A percentile compares a stretch with the other conserved stretches of the same genome.
phyloP scores from a whole-genome alignment of 148 eudicot genomes.

The Silene latifolia region DNA sequence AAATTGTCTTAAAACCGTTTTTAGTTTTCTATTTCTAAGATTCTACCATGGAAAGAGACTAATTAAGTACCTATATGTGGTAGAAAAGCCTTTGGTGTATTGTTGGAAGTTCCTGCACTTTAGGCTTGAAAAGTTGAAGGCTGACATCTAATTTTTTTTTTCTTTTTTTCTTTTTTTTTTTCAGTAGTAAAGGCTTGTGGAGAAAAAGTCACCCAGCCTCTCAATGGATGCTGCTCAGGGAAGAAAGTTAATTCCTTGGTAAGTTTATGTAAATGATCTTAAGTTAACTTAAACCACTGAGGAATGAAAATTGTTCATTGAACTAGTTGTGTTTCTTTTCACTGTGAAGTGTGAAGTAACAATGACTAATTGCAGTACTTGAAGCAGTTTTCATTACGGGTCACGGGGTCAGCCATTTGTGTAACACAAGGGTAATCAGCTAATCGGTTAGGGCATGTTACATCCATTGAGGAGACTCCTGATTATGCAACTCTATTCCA shows the following conservation, averaged over 20 bases:
- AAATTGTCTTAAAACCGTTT: background rate
- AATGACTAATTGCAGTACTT: background rate
- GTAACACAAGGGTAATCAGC: background rate
- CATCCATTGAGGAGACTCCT: background rate
- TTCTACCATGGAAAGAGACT: background rate
- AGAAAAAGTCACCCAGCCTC: constrained; percentile 22
- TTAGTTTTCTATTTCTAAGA: background rate
- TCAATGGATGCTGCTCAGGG: constrained; percentile 34
- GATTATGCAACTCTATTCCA: background rate
- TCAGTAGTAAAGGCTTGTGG: constrained; percentile 40
- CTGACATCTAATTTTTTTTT: constrained; percentile 21
- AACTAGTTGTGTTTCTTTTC: background rate
- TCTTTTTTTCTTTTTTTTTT: constrained; percentile 18
- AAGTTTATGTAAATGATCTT: constrained; percentile 9
- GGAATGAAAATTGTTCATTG: background rate
- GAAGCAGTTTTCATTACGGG: background rate
- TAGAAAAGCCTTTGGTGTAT: constrained; percentile 2
- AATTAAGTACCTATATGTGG: background rate
- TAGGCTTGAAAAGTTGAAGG: constrained; percentile 1
- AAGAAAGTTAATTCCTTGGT: constrained; percentile 41
- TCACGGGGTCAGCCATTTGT: background rate
- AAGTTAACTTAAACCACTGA: background rate
- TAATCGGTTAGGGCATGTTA: background rate
- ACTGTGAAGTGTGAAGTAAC: background rate
- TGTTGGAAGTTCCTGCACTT: background rate